Percentiles rank a stretch among this genome's conserved stretches.
phyloP scores from a whole-genome alignment of 768 basidiomycete species.

The Erythrobasidium yunnanense region DNA sequence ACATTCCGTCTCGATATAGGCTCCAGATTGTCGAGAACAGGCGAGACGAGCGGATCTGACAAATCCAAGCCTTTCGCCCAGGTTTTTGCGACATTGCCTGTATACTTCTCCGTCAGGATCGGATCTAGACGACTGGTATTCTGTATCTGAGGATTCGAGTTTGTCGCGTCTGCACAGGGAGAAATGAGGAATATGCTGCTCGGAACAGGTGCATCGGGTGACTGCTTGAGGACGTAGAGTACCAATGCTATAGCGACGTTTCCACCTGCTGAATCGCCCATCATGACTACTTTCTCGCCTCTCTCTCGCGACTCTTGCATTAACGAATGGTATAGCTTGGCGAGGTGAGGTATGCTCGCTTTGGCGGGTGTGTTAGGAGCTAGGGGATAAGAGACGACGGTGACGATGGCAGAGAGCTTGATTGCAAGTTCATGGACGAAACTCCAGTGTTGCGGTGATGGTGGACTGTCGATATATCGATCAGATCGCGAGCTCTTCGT shows the following conservation, averaged over 20 bases:
- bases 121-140: not conserved
- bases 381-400: conserved; percentile 11
- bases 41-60: conserved; percentile 9
- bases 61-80: conserved; percentile 13
- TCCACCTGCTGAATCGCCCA: conserved; percentile 17
- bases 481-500: not conserved
- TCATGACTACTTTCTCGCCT: not conserved
- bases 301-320: not conserved
- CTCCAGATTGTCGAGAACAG: not conserved
- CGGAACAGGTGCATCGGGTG: not conserved
- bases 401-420: not conserved
- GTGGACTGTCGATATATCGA: not conserved
- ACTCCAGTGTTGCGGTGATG: conserved; percentile 10
- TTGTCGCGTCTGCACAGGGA: not conserved
- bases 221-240: not conserved
- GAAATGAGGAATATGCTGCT: not conserved
- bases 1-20: not conserved
- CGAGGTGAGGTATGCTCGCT: conserved; percentile 4
- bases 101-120: not conserved
- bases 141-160: not conserved
- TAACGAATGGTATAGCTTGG: not conserved
- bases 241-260: not conserved
- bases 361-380: conserved; percentile 12
- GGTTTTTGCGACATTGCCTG: not conserved
- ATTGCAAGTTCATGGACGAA: not conserved